Evolutionary conservation across 805 yeast species (phyloP), one percentile per base, ranked within the genome.

Genomic region (Ogataea chonburiensis): DNA sequence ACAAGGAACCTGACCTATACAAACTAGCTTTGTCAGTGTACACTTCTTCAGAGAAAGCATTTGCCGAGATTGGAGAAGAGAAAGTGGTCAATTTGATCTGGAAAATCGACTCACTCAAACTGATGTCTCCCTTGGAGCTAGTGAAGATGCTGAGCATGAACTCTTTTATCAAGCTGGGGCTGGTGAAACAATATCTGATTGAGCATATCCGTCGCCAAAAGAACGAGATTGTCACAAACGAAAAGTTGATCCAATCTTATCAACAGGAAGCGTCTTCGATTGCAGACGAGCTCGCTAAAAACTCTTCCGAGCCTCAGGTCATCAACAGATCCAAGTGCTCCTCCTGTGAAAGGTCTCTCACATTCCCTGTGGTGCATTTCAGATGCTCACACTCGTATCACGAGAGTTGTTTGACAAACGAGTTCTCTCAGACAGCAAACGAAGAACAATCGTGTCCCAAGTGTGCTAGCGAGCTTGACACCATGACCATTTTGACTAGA

Each of bases 351-450:
- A 64, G 71, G 27, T 70, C 74, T 9, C 61, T 91, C 14, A 94
- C 86, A 40, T 68, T 80, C 26, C 97, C 98, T 0, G 72, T 81
- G 3, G 75, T 85, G 1, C 94, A 86, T 50, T 93, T 91, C 65
- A 75, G 78, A 45, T 93, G 98, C 63, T 71, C 72, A 19, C 98
- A 93, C 53, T 77, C 93, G 3, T 88, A 77, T 54, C 98, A 93
- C 54, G 85, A 82, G 48, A 67, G 82, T 28, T 93, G 98, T 55
- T 60, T 58, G 5, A 34, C 49, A 3, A 45, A 38, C 12, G 53
- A 49, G 13, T 50, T 43, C 18, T 43, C 31, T 28, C 42, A 37
- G 20, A 28, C 37, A 9, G 36, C 39, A 8, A 56, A 52, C 2
- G 24, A 25, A 7, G 37, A 29, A 12, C 42, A 31, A 6, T 11